Conservation (phyloP, 192 early-diverging fungal genomes). For the Lunasporangiospora selenospora region DNA sequence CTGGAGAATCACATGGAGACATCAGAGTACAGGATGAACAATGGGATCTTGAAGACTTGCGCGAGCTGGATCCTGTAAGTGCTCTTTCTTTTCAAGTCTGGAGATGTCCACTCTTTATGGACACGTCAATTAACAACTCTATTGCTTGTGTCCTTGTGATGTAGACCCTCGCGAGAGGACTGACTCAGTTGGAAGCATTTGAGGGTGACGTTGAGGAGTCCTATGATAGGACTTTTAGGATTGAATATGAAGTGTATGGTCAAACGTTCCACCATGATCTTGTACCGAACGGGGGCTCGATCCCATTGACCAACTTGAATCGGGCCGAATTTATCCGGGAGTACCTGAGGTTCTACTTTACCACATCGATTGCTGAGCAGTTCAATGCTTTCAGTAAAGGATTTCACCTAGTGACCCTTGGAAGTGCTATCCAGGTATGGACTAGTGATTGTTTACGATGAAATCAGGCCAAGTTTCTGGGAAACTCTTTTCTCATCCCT, state of each 20-base stretch:
- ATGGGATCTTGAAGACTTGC: slow-evolving; percentile 76
- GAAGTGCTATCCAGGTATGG: slow-evolving; percentile 67
- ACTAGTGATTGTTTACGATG: slow-evolving; percentile 19
- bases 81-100: too few relatives aligned
- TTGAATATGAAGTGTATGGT: slow-evolving; percentile 76
- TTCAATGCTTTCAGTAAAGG: slow-evolving; percentile 86
- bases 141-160: too few relatives aligned
- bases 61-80: slow-evolving; percentile 73
- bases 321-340: slow-evolving; percentile 81
- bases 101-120: neutral
- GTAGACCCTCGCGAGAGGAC: slow-evolving; percentile 74
- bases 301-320: slow-evolving; percentile 75
- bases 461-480: neutral
- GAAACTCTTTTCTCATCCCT: neutral
- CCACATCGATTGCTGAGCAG: slow-evolving; percentile 67
- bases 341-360: slow-evolving; percentile 83
- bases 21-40: slow-evolving; percentile 53
- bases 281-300: slow-evolving; percentile 65
- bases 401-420: slow-evolving; percentile 72
- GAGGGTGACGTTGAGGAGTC: slow-evolving; percentile 73
- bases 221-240: slow-evolving; percentile 83
- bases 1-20: slow-evolving; percentile 18
- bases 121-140: too few relatives aligned
- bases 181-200: slow-evolving; percentile 74
- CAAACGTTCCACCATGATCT: slow-evolving; percentile 68